phyloP scores from a whole-genome alignment of 345 rosid genomes.

The Hirschfeldia incana region DNA sequence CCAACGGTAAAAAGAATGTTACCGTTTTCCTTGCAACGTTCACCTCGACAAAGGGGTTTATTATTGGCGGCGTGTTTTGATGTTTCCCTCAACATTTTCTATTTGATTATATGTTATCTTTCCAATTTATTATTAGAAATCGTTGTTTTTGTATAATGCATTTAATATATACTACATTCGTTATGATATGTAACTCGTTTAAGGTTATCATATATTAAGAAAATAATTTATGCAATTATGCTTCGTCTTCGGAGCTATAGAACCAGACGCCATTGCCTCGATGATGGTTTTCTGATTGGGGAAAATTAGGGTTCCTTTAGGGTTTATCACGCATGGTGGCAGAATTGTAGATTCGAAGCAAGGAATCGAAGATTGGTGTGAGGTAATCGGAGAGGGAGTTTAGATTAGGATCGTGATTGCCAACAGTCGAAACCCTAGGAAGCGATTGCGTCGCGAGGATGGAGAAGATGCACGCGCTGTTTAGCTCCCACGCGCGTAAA shows the following conservation, averaged over 20 bases:
- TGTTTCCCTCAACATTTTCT: too few species aligned
- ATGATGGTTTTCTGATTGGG: not conserved
- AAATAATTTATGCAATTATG: not conserved
- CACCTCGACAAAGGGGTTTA: too few species aligned
- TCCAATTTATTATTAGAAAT: too few species aligned
- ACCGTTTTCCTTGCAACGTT: too few species aligned
- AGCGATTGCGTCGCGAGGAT: slow-evolving; percentile 22
- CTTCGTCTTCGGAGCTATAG: slow-evolving; percentile 33
- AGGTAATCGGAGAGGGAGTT: not conserved
- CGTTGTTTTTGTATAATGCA: too few species aligned
- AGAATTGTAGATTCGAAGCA: not conserved
- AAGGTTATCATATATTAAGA: too few species aligned
- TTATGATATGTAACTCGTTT: too few species aligned
- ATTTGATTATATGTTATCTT: too few species aligned
- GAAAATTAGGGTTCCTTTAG: slow-evolving; percentile 1
- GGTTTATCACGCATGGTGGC: too few species aligned
- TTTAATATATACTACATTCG: too few species aligned
- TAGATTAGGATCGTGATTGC: slow-evolving; percentile 9
- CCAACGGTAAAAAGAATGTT: too few species aligned
- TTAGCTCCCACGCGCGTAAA: slow-evolving; percentile 15
- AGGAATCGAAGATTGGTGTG: slow-evolving; percentile 24
- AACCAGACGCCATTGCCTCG: slow-evolving; percentile 38
- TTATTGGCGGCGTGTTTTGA: too few species aligned
- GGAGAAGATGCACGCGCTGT: slow-evolving; percentile 25
- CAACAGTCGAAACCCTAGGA: slow-evolving; percentile 37